phyloP scores from a whole-genome alignment of 2,329 filamentous ascomycete species.

The Aspergillus sojae region DNA sequence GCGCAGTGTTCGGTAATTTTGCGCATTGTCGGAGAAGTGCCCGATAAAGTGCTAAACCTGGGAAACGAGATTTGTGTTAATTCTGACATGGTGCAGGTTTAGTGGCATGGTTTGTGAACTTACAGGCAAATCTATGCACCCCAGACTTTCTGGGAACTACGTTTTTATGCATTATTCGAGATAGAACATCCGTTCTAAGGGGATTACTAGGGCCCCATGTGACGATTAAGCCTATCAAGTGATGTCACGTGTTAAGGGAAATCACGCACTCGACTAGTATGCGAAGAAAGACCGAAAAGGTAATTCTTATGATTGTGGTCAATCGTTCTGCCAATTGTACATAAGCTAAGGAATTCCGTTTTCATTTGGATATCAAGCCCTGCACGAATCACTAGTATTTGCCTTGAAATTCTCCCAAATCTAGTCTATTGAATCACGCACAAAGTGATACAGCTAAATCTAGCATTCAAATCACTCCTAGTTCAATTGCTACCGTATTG shows the following conservation, averaged over 20 bases:
- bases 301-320: not conserved
- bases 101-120: constrained; percentile 13
- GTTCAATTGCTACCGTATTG: not conserved
- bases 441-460: not conserved
- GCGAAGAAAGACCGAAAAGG: not conserved
- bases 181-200: not conserved
- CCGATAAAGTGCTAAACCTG: constrained; percentile 50
- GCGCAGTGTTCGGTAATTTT: constrained; percentile 27
- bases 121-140: constrained; percentile 50
- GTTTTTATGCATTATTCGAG: constrained; percentile 40
- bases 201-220: constrained; percentile 3
- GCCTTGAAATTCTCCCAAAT: not conserved
- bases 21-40: constrained; percentile 48
- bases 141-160: constrained; percentile 38
- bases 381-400: not conserved
- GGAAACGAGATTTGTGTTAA: not conserved
- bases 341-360: not conserved
- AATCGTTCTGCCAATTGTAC: not conserved
- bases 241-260: constrained; percentile 16
- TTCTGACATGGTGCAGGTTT: not conserved
- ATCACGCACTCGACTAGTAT: not conserved
- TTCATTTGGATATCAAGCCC: not conserved
- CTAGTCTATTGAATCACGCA: not conserved
- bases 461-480: not conserved
- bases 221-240: not conserved